Evolutionary conservation across 1,139 yeast genomes (phyloP), one percentile per base, ranked within the genome.

Genomic region (Pichia kudriavzevii): DNA sequence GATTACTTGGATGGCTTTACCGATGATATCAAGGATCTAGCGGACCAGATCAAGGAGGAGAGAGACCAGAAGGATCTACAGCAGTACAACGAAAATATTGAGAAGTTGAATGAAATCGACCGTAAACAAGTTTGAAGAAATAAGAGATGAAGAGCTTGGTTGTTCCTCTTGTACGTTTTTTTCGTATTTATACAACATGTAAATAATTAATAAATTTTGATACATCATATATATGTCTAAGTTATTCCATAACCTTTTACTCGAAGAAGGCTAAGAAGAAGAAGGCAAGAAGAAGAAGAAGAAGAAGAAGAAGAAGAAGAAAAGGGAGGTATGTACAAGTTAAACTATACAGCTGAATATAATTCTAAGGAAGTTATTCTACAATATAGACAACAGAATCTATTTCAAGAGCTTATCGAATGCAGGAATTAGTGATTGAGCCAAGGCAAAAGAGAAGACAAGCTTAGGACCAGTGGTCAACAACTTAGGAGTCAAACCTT

Each of bases 391-490:
- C n/a, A n/a, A n/a, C n/a, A n/a, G 4, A 14, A n/a, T 9, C 34
- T 41, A 41, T 34, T 40, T 38, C 27, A 53, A 45, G 28, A 48
- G 27, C 17, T 76, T 76, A 61, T 91, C 98, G 55, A 88, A 85
- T 47, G 94, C 94, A 42, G 98, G 97, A 50, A 91, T 91, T 68
- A 91, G 75, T 30, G 95, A 72, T 66, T 91, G 98, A 31, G 97
- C 98, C 60, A 91, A 67, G 11, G 98, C 97, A 58, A 91, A 91
- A 18, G 95, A 83, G 63, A 91, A 91, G 35, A 91, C 98, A 54
- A 91, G 75, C 68, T 91, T 91, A 42, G 99, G 99, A 49, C 98
- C 99, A 31, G 98, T 88, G 35, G 98, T 91, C 60, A 91, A 73
- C 56, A 91, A 72, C 64, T 91, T 91, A 42, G 99, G 99, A 42